Base-by-base conservation (phyloP, 1,284 basidiomycete species). In the Ganoderma multipileum region DNA sequence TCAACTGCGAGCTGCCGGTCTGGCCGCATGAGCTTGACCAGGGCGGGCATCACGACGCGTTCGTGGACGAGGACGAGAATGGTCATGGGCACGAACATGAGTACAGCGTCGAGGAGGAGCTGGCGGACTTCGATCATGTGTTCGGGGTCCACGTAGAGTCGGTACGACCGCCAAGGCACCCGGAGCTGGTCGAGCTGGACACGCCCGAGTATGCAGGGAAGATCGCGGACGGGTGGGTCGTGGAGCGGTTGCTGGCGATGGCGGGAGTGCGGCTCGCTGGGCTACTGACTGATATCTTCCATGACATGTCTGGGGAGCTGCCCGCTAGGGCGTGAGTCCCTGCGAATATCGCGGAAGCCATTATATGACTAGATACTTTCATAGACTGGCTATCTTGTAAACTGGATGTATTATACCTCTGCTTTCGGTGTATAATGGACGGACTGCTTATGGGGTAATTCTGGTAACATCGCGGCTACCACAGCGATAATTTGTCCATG, bases 221-320 rank as follows among this genome's bases (percentile, higher is more conserved):
- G 30, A 89, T 97, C 72, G 82, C 83, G 65, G 80, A 89, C 52
- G 82, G 87, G 68, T 91, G 91, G 86, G 81, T 95, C 50, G 76
- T 98, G 2, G 95, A 97, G 84, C 89, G 88, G 79, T 79, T 97
- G 73, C 81, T 98, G 60, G 92, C 94, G 0, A 91, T 91, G 83
- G 95, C 84, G 1, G 96, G 95, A 1, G 81, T 97, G 44, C 85
- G 95, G 18, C 87, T 96, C 41, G 96, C 95, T 12, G 94, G 89
- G 2, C 79, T 94, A 4, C 80, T 97, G 72, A 97, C 97, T 75
- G 88, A 84, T 71, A 79, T 94, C n/a, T 92, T 93, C 68, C 84
- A 84, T n/a, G 73, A 72, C 20, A 71, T 74, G 20, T 72, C 65
- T 33, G 71, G 59, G 65, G 55, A 69, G 28, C 33, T 47, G 41